A percentile compares a stretch with the other conserved stretches of the same genome.
phyloP scores from a whole-genome alignment of 106 monocot genomes.

The Dioscorea dumetorum region DNA sequence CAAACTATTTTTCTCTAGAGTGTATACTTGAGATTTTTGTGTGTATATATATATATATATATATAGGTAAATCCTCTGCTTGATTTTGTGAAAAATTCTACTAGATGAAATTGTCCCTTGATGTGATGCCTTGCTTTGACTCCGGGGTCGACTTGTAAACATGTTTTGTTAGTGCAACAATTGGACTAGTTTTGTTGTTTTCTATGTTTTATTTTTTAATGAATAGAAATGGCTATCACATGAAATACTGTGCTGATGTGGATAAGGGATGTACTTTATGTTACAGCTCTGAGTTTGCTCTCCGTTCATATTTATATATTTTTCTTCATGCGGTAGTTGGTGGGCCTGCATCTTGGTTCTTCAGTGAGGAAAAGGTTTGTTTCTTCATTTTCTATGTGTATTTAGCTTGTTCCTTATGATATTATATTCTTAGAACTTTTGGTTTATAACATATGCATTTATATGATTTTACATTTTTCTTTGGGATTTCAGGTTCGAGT shows the following conservation, averaged over 20 bases:
- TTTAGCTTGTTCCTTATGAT: not conserved
- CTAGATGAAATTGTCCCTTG: too few relatives aligned
- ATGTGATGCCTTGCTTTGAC: too few relatives aligned
- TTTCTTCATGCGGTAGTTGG: conserved; percentile 77
- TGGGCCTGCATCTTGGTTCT: conserved; percentile 74
- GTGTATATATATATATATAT: too few relatives aligned
- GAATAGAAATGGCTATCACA: not conserved
- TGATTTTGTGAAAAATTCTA: too few relatives aligned
- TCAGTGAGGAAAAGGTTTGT: conserved; percentile 72
- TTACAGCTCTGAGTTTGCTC: conserved; percentile 84
- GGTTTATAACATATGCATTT: not conserved
- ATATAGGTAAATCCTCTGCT: too few relatives aligned
- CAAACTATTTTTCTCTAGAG: too few relatives aligned
- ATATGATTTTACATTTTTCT: not conserved
- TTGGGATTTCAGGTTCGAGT: conserved; percentile 57
- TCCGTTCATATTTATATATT: conserved; percentile 86
- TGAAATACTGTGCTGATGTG: not conserved
- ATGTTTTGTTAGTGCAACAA: too few relatives aligned
- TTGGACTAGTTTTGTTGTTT: too few relatives aligned
- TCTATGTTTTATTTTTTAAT: too few relatives aligned
- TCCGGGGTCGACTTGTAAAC: too few relatives aligned
- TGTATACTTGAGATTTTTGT: too few relatives aligned
- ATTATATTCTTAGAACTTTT: not conserved
- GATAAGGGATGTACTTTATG: not conserved
- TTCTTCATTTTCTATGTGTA: not conserved